phyloP scores from a whole-genome alignment of 306 rosid genomes.

The Acacia confusa region DNA sequence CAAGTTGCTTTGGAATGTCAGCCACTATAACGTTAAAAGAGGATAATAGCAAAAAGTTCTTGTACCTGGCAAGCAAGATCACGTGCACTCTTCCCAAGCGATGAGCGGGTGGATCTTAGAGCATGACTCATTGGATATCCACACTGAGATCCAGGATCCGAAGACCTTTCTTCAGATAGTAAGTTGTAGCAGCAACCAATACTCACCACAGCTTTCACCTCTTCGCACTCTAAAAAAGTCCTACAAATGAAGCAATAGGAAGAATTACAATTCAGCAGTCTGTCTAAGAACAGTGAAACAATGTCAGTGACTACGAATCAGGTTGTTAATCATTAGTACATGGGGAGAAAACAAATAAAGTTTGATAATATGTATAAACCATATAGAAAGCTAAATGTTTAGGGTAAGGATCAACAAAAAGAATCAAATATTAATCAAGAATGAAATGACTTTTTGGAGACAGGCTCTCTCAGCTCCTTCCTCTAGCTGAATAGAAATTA shows the following conservation, averaged over 20 bases:
- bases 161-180: slow-evolving; percentile 64
- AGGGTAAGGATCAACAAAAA: slow-evolving; percentile 9
- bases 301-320: background rate
- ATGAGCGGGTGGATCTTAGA: slow-evolving; percentile 56
- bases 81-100: slow-evolving; percentile 76
- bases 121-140: slow-evolving; percentile 88
- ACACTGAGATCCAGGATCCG: slow-evolving; percentile 46
- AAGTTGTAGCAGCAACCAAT: slow-evolving; percentile 94
- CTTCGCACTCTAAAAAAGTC: slow-evolving; percentile 75
- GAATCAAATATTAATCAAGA: slow-evolving; percentile 8
- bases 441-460: slow-evolving; percentile 12
- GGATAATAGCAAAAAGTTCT: slow-evolving; percentile 9
- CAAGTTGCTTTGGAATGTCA: background rate
- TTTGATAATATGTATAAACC: slow-evolving; percentile 1
- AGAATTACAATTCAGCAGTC: slow-evolving; percentile 29
- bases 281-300: background rate
- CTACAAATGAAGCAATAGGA: slow-evolving; percentile 41
- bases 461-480: background rate
- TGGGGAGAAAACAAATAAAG: slow-evolving; percentile 11
- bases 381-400: background rate
- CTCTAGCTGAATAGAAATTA: slow-evolving; percentile 11
- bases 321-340: slow-evolving; percentile 4
- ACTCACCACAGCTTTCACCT: slow-evolving; percentile 84
- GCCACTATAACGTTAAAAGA: background rate
- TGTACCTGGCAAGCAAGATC: slow-evolving; percentile 97